phyloP scores from a whole-genome alignment of 306 rosid genomes.

The Purshia tridentata region DNA sequence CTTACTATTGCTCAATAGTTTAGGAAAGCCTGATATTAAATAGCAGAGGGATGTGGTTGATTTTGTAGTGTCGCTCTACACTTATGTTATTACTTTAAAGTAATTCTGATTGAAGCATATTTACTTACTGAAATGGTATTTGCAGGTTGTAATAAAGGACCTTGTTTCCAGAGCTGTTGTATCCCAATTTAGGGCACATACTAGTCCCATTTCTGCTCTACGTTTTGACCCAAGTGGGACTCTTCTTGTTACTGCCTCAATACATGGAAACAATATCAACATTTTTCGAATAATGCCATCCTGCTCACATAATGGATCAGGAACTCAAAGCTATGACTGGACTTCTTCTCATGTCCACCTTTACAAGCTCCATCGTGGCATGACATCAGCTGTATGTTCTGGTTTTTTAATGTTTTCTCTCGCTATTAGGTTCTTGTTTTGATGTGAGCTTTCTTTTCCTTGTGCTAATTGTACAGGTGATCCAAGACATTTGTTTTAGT shows the following conservation, averaged over 20 bases:
- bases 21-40: not conserved
- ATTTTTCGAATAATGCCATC: conserved; percentile 84
- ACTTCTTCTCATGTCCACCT: conserved; percentile 82
- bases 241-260: conserved; percentile 83
- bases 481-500: conserved; percentile 92
- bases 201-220: conserved; percentile 85
- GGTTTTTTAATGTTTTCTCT: conserved; percentile 28
- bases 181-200: conserved; percentile 86
- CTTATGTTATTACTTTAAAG: conserved; percentile 12
- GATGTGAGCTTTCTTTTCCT: conserved; percentile 20
- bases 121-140: conserved; percentile 21
- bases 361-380: conserved; percentile 91
- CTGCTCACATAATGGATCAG: conserved; percentile 55
- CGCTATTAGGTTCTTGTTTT: conserved; percentile 26
- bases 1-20: conserved; percentile 3
- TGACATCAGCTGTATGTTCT: conserved; percentile 81
- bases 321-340: conserved; percentile 61
- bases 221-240: conserved; percentile 96
- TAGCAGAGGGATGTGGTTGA: conserved; percentile 4
- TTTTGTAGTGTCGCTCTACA: conserved; percentile 3
- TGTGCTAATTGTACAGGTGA: conserved; percentile 53
- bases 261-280: conserved; percentile 84
- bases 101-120: not conserved
- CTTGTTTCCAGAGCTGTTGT: conserved; percentile 67
- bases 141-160: conserved; percentile 88